These are phyloP conservation scores for Halophytophthora batemanensis DNA, from an alignment of 352 stramenopile genomes.

Conservation along the genomic window DNA sequence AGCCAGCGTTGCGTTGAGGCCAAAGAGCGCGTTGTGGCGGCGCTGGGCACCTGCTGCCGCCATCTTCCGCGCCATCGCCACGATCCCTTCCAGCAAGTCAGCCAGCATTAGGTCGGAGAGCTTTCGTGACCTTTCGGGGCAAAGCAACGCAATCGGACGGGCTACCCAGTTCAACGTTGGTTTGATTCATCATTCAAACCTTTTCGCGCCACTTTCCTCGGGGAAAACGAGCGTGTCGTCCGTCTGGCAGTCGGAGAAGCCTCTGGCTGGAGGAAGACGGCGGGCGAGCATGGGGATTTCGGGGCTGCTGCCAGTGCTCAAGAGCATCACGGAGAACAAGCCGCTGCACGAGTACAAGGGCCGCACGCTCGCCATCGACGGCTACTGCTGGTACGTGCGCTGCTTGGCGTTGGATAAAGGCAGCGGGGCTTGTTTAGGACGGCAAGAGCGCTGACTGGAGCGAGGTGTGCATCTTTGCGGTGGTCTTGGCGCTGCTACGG, in stretches of 20 bases:
- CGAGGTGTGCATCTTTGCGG: not conserved
- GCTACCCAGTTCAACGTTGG: constrained; percentile 4
- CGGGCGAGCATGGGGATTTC: constrained; percentile 48
- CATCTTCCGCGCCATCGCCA: constrained; percentile 2
- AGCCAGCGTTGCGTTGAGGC: constrained; percentile 35
- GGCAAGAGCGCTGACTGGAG: not conserved
- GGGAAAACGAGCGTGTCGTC: constrained; percentile 6
- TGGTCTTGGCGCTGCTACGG: not conserved
- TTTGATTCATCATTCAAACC: constrained; percentile 14
- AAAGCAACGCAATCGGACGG: constrained; percentile 5
- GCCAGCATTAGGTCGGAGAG: not conserved
- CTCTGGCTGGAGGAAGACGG: not conserved
- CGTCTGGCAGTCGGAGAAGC: constrained; percentile 25
- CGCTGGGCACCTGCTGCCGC: constrained; percentile 9
- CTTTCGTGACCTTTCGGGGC: constrained; percentile 1
- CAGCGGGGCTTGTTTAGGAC: not conserved
- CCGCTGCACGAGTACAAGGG: constrained; percentile 50
- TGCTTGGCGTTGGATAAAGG: not conserved
- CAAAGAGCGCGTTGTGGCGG: constrained; percentile 34
- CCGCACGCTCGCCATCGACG: constrained; percentile 71
- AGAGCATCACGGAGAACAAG: constrained; percentile 70
- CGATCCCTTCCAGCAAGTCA: not conserved
- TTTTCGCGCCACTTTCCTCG: constrained; percentile 41
- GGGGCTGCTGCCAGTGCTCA: constrained; percentile 62
- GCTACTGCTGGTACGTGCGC: constrained; percentile 71